These are phyloP conservation scores for Cymbopogon citratus DNA, from an alignment of 176 grass and related monocot species.

Conservation along the genomic window DNA sequence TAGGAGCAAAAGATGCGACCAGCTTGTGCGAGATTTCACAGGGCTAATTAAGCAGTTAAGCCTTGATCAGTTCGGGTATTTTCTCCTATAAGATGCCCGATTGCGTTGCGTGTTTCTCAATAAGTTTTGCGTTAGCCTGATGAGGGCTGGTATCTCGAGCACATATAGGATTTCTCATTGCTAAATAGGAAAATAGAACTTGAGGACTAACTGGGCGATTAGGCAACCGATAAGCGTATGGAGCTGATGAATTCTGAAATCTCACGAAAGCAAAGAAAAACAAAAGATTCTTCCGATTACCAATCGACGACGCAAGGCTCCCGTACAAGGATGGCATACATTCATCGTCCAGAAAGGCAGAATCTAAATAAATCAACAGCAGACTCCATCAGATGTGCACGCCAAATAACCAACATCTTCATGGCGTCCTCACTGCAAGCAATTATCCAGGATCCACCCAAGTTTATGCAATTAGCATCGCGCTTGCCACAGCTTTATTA, in stretches of 20 bases:
- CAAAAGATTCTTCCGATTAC: background rate
- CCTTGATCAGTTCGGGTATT: background rate
- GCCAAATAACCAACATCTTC: background rate
- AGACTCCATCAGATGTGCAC: background rate
- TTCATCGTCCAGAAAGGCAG: background rate
- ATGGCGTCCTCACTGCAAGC: background rate
- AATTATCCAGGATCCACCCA: background rate
- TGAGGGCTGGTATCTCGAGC: background rate
- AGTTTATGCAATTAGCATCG: background rate
- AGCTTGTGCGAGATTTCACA: slow-evolving; percentile 13
- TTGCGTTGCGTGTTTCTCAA: background rate
- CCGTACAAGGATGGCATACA: background rate
- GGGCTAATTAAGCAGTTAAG: background rate
- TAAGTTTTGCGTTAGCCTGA: too few species aligned
- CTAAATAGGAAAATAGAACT: background rate
- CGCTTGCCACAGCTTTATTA: background rate
- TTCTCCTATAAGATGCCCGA: background rate
- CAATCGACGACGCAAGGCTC: background rate
- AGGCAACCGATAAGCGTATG: background rate
- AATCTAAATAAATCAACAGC: slow-evolving; percentile 7
- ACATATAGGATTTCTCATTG: background rate
- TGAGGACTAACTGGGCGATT: background rate
- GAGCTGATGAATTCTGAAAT: background rate
- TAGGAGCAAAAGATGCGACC: background rate
- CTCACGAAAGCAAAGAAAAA: background rate